A percentile compares a stretch with the other conserved stretches of the same genome.
These are phyloP conservation scores for Fomes fomentarius DNA, from an alignment of 1,284 basidiomycete species.

Conservation along the genomic window DNA sequence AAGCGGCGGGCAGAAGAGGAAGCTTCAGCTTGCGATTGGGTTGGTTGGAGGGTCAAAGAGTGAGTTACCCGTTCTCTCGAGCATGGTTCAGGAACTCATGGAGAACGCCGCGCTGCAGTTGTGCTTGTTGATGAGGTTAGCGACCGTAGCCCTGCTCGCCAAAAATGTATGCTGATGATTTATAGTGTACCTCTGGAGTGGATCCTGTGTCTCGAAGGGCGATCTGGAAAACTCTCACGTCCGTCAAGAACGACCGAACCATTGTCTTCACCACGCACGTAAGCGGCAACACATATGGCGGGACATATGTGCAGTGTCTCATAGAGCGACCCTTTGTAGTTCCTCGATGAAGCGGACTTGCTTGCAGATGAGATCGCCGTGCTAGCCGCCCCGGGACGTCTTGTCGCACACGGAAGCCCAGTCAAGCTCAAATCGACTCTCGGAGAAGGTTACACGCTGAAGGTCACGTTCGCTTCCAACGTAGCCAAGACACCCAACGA, in stretches of 20 bases:
- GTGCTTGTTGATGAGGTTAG: slow-evolving; percentile 70
- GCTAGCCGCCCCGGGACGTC: slow-evolving; percentile 73
- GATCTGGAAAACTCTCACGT: slow-evolving; percentile 74
- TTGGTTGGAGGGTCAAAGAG: slow-evolving; percentile 74
- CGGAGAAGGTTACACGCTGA: slow-evolving; percentile 72
- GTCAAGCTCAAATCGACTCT: slow-evolving; percentile 71
- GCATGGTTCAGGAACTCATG: background rate
- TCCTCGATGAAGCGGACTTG: slow-evolving; percentile 82
- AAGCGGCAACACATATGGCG: too few species aligned
- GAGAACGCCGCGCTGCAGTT: slow-evolving; percentile 41
- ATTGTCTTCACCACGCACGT: slow-evolving; percentile 75
- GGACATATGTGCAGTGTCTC: too few species aligned
- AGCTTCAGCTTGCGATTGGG: slow-evolving; percentile 79
- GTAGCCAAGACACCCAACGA: slow-evolving; percentile 29
- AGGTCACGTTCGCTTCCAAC: slow-evolving; percentile 47
- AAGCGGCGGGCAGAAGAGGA: slow-evolving; percentile 82
- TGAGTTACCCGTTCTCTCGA: slow-evolving; percentile 28
- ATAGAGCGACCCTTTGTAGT: too few species aligned
- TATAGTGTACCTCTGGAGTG: slow-evolving; percentile 74
- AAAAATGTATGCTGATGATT: background rate
- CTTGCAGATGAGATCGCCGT: slow-evolving; percentile 79
- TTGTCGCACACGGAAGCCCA: slow-evolving; percentile 74
- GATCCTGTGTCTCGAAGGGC: slow-evolving; percentile 80
- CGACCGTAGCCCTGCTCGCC: too few species aligned
- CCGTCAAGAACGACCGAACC: slow-evolving; percentile 63